Conservation (phyloP, 2,329 filamentous ascomycete species). For the Trichoderma koningii region DNA sequence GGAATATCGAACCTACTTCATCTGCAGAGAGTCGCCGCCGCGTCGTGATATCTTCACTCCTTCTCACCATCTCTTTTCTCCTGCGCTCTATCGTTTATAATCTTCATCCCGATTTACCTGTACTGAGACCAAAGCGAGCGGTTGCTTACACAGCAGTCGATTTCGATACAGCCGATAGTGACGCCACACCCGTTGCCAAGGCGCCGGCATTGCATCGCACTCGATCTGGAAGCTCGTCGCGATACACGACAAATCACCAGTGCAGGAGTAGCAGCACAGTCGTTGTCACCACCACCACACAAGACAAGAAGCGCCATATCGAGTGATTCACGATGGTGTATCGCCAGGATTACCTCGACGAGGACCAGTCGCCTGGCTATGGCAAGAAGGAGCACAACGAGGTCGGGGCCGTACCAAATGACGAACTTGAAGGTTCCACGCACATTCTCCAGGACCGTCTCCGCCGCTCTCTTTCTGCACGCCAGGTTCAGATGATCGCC, state of each 20-base stretch:
- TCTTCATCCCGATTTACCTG: not conserved
- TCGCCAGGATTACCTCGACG: conserved; percentile 5
- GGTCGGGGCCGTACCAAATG: not conserved
- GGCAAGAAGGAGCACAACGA: conserved; percentile 19
- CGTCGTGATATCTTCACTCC: not conserved
- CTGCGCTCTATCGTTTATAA: not conserved
- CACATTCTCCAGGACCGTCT: conserved; percentile 48
- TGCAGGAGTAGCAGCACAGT: not conserved
- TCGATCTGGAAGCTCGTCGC: conserved; percentile 16
- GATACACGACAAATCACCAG: not conserved
- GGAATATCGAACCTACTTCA: conserved; percentile 7
- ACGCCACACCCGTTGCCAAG: conserved; percentile 25
- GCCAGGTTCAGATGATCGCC: conserved; percentile 70
- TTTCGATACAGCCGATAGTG: conserved; percentile 14
- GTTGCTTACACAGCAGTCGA: not conserved
- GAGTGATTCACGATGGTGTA: conserved; percentile 4
- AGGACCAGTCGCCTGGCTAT: not conserved
- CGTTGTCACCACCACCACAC: not conserved
- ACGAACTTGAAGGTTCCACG: conserved; percentile 24
- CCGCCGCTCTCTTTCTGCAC: conserved; percentile 56
- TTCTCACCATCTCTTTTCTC: not conserved
- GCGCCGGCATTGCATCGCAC: conserved; percentile 10
- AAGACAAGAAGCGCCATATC: not conserved
- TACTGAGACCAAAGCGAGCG: not conserved
- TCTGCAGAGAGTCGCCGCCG: not conserved